These are phyloP conservation scores for Ogataea haglerorum DNA, from an alignment of 805 yeast species.

Conservation along the genomic window DNA sequence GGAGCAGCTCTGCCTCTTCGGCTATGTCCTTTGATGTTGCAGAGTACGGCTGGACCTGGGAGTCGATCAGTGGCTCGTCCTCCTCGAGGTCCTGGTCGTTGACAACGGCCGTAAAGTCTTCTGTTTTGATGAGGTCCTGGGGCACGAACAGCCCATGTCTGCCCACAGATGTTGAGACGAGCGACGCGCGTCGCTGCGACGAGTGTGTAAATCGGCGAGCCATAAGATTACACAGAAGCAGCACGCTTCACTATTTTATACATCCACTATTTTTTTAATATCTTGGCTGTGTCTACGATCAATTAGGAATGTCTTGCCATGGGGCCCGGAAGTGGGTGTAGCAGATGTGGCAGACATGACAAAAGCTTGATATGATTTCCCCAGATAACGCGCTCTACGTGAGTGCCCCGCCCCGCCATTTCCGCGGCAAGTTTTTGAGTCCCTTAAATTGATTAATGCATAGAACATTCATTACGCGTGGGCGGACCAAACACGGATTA, in stretches of 20 bases:
- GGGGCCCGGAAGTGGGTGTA: no score
- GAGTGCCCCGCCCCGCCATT: no score
- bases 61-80: not conserved
- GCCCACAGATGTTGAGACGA: slow-evolving; percentile 48
- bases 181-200: slow-evolving; percentile 47
- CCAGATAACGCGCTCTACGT: no score
- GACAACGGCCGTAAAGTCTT: slow-evolving; percentile 5
- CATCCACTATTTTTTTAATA: no score
- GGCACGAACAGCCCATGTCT: slow-evolving; percentile 52
- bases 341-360: no score
- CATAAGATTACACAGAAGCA: slow-evolving; percentile 11
- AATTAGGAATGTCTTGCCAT: slow-evolving; percentile 4
- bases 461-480: not conserved
- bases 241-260: no score
- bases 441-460: not conserved
- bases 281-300: slow-evolving; percentile 6
- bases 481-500: not conserved
- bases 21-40: slow-evolving; percentile 12
- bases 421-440: not conserved
- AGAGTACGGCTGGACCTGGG: not conserved
- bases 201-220: slow-evolving; percentile 39
- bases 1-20: slow-evolving; percentile 31
- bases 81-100: slow-evolving; percentile 3
- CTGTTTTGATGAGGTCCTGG: slow-evolving; percentile 39
- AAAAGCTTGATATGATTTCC: no score